These are phyloP conservation scores for Fusarium brevicatenulatum DNA, from an alignment of 2,329 filamentous ascomycete species.

Conservation along the genomic window DNA sequence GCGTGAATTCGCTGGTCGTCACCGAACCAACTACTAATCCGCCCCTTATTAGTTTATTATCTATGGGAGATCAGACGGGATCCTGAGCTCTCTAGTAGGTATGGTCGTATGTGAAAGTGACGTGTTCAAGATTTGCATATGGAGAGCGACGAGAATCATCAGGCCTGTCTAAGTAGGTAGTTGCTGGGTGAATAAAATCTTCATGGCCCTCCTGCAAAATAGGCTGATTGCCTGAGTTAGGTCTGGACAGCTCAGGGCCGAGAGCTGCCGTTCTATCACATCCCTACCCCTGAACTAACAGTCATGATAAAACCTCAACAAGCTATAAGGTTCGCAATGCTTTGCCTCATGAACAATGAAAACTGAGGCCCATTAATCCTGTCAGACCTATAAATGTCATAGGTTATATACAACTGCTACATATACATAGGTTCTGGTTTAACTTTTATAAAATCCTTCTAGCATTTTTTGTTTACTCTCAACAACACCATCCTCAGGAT, in stretches of 20 bases:
- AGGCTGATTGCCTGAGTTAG: neutral
- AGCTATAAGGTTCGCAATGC: neutral
- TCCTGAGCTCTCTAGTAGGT: constrained; percentile 1
- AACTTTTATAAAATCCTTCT: too few species aligned
- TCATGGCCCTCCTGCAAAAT: too few species aligned
- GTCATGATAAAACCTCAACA: neutral
- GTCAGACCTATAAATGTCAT: neutral
- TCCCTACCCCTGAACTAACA: neutral
- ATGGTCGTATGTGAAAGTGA: constrained; percentile 1
- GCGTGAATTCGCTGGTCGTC: neutral
- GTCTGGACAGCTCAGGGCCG: neutral
- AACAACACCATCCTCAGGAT: neutral
- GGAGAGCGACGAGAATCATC: neutral
- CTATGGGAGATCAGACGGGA: constrained; percentile 6
- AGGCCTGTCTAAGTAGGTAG: neutral
- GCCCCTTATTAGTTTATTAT: constrained; percentile 6
- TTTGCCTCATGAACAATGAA: neutral
- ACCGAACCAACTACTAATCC: constrained; percentile 4
- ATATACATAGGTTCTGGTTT: neutral
- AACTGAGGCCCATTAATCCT: too few species aligned
- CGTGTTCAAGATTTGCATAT: neutral
- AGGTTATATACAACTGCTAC: neutral
- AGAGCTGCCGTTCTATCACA: neutral
- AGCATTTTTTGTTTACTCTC: neutral
- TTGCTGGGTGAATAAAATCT: neutral